Percentiles rank a stretch among this genome's conserved stretches.
Conservation (phyloP, 805 yeast species). For the Tetrapisispora pingtungensis region DNA sequence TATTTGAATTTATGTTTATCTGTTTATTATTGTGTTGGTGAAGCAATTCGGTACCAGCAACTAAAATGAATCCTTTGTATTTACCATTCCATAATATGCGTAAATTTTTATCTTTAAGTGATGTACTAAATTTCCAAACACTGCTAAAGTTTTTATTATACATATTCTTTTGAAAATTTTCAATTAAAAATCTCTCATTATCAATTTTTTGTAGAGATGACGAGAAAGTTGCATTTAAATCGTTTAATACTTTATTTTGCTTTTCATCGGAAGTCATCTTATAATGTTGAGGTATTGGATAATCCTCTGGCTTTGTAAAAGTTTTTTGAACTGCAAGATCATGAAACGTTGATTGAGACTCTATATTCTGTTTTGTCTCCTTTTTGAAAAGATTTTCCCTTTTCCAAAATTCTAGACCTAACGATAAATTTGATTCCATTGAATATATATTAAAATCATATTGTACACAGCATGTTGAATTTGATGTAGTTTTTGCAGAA, state of each 20-base stretch:
- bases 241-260: constrained; percentile 18
- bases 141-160: constrained; percentile 50
- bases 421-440: constrained; percentile 72
- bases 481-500: constrained; percentile 67
- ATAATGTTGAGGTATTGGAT: not conserved
- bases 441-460: constrained; percentile 89
- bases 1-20: not conserved
- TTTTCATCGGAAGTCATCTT: not conserved
- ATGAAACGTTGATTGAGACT: not conserved
- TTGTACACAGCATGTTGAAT: constrained; percentile 68
- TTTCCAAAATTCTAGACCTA: constrained; percentile 83
- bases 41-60: constrained; percentile 55
- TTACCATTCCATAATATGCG: constrained; percentile 83
- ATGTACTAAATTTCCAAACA: constrained; percentile 65
- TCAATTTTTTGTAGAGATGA: constrained; percentile 25
- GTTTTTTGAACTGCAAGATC: not conserved
- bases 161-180: constrained; percentile 42
- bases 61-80: constrained; percentile 64
- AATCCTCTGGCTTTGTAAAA: not conserved
- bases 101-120: constrained; percentile 50
- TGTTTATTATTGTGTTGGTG: constrained; percentile 25
- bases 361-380: no score
- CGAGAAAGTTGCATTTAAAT: constrained; percentile 23
- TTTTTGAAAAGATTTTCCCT: not conserved
- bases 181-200: constrained; percentile 35